Evolutionary conservation across 2,329 filamentous ascomycete species (phyloP).

Genomic region (Pyrenophora graminea): DNA sequence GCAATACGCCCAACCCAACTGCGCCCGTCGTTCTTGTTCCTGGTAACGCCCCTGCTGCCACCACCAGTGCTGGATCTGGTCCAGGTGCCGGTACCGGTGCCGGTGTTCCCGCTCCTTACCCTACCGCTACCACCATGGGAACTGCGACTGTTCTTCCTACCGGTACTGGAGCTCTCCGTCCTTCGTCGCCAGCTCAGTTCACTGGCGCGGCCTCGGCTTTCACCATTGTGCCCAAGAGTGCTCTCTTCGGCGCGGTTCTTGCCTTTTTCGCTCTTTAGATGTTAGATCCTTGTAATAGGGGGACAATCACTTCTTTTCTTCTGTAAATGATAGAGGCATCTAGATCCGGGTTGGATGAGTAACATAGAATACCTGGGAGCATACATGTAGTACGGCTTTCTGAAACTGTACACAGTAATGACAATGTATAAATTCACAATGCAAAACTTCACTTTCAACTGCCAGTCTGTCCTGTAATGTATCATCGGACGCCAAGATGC

Average conservation of each 20-base stretch:
- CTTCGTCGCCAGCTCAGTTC: slow-evolving; percentile 35
- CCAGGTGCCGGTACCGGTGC: slow-evolving; percentile 7
- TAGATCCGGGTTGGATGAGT: too few species aligned
- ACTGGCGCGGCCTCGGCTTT: slow-evolving; percentile 41
- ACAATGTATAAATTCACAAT: too few species aligned
- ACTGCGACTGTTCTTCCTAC: slow-evolving; percentile 26
- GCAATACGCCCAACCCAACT: slow-evolving; percentile 29
- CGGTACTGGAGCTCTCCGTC: slow-evolving; percentile 28
- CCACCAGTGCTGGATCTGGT: slow-evolving; percentile 26
- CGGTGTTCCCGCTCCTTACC: slow-evolving; percentile 23
- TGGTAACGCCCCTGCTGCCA: slow-evolving; percentile 38
- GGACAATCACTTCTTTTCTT: neutral
- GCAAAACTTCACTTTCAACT: too few species aligned
- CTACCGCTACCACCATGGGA: slow-evolving; percentile 29
- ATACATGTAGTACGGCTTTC: too few species aligned
- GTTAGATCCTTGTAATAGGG: slow-evolving; percentile 1
- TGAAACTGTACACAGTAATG: too few species aligned
- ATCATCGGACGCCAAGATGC: neutral
- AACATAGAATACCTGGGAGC: too few species aligned
- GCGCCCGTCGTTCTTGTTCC: slow-evolving; percentile 44
- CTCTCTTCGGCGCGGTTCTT: slow-evolving; percentile 35
- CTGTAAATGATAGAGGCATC: too few species aligned
- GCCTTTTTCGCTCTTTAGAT: slow-evolving; percentile 43
- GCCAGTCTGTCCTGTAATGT: too few species aligned
- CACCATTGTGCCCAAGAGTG: slow-evolving; percentile 25